Evolutionary conservation across 116 monocot genomes (phyloP).

Genomic region (Trichopus zeylanicus): DNA sequence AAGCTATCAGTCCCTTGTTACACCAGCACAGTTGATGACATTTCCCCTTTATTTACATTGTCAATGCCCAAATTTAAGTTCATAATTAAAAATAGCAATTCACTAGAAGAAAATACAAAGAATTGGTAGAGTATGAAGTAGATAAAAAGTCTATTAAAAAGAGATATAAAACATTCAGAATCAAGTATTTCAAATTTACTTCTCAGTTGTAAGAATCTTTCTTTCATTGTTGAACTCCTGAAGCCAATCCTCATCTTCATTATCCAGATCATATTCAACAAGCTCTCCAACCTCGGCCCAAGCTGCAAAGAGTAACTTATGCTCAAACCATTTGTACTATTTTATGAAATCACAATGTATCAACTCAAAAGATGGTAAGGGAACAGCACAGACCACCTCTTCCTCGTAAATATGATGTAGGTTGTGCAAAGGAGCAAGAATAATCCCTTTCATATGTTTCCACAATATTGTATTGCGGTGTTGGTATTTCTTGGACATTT

Average conservation of each 20-base stretch:
- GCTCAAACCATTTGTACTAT: not conserved
- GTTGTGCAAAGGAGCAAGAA: slow-evolving; percentile 40
- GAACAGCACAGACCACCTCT: slow-evolving; percentile 47
- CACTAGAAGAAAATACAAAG: no score
- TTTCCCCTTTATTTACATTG: no score
- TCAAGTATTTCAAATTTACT: slow-evolving; percentile 27
- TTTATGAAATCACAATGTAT: not conserved
- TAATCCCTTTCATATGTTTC: slow-evolving; percentile 70
- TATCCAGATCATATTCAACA: slow-evolving; percentile 95
- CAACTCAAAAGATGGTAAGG: no score
- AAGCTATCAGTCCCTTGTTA: not conserved
- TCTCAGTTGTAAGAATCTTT: slow-evolving; percentile 73
- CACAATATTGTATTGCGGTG: slow-evolving; percentile 46
- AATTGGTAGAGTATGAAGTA: no score
- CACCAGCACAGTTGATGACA: no score
- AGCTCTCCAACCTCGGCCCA: slow-evolving; percentile 93
- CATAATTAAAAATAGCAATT: no score
- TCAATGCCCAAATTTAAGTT: no score
- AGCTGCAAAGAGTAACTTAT: slow-evolving; percentile 32
- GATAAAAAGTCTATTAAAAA: no score
- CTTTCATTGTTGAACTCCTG: slow-evolving; percentile 76
- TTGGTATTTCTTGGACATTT: slow-evolving; percentile 43
- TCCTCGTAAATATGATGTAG: slow-evolving; percentile 56
- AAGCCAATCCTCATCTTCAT: slow-evolving; percentile 97
- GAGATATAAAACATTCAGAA: not conserved